These are phyloP conservation scores for Entomophthora muscae DNA, from an alignment of 371 early-diverging fungal species.

Conservation along the genomic window DNA sequence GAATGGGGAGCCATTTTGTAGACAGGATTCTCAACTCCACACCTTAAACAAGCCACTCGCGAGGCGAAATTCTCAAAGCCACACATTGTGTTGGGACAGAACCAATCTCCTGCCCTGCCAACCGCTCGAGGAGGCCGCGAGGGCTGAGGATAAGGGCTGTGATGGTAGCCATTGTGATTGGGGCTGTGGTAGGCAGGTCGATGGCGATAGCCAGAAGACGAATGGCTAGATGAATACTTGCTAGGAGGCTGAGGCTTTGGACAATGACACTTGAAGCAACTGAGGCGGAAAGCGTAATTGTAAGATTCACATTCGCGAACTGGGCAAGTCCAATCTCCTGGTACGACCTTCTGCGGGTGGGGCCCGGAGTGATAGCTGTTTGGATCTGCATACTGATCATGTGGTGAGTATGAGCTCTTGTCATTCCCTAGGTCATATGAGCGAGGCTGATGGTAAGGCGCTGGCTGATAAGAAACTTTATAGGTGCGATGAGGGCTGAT, in stretches of 20 bases:
- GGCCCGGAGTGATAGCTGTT: neutral
- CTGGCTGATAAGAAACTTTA: neutral
- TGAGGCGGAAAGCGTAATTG: conserved; percentile 54
- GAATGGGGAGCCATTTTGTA: neutral
- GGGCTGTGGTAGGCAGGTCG: neutral
- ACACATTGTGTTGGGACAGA: neutral
- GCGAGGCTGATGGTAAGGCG: neutral
- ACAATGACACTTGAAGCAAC: conserved; percentile 28
- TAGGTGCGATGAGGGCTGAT: neutral
- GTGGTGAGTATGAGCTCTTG: conserved; percentile 10
- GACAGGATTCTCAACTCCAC: neutral
- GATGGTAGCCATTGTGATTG: neutral
- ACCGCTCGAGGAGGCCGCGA: neutral
- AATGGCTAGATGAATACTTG: neutral
- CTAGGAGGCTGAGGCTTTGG: neutral
- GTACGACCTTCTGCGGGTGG: neutral
- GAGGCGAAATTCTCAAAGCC: neutral
- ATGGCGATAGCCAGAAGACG: neutral
- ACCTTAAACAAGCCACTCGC: neutral
- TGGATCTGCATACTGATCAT: neutral
- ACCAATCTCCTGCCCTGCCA: neutral
- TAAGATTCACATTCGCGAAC: conserved; percentile 42
- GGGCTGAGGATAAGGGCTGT: neutral
- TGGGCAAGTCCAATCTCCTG: conserved; percentile 44
- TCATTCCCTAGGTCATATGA: conserved; percentile 8